Evolutionary conservation across 208 protist species (phyloP).

Genomic region (Kentomonas sorsogonicus): DNA sequence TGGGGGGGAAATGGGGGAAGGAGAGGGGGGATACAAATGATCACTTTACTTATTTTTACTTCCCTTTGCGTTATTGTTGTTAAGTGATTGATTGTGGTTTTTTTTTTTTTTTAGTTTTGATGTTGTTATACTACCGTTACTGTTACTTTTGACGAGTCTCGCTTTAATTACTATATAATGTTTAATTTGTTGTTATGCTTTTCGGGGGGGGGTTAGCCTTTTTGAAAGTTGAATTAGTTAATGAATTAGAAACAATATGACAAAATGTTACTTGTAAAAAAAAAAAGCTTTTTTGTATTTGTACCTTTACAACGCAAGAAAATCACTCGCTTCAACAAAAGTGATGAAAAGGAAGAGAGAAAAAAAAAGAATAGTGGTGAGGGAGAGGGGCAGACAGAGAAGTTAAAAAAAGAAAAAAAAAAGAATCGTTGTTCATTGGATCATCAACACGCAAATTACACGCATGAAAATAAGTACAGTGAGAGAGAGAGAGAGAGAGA

Average conservation of each 20-base stretch:
- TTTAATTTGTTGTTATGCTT: not conserved
- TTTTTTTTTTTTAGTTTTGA: constrained; percentile 1
- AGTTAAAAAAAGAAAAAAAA: constrained; percentile 15
- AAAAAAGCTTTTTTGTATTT: no score
- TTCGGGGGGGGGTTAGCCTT: not conserved
- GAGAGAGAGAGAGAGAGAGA: no score
- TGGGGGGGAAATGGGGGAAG: not conserved
- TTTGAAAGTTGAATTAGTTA: not conserved
- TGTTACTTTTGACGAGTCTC: not conserved
- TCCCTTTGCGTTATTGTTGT: not conserved
- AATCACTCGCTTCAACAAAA: not conserved
- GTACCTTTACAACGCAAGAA: no score
- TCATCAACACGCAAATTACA: not conserved
- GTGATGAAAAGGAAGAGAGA: not conserved
- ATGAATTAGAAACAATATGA: not conserved
- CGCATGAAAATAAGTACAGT: constrained; percentile 9
- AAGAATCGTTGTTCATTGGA: not conserved
- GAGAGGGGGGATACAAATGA: not conserved
- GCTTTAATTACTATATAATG: not conserved
- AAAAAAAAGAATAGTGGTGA: constrained; percentile 9
- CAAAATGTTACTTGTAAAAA: not conserved
- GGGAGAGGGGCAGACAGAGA: no score
- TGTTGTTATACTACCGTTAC: no score
- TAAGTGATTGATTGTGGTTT: constrained; percentile 1
- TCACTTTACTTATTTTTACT: not conserved